Percentiles rank a stretch among this genome's conserved stretches.
These are phyloP conservation scores for Croton setiger DNA, from an alignment of 441 rosid species.

Conservation along the genomic window DNA sequence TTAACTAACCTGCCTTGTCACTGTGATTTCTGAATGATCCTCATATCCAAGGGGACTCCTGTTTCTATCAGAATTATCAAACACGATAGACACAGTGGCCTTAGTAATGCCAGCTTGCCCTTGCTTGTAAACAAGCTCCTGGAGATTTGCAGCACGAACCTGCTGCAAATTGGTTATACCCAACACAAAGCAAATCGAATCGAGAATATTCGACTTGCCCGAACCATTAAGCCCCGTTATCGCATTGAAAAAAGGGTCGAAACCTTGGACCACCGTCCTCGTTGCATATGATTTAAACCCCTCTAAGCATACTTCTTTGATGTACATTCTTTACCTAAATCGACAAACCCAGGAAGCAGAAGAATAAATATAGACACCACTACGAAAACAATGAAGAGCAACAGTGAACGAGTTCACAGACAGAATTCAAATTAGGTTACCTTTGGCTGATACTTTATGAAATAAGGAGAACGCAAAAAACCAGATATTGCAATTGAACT, in stretches of 20 bases:
- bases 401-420: neutral
- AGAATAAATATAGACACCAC: neutral
- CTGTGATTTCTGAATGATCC: conserved; percentile 80
- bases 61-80: conserved; percentile 73
- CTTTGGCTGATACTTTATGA: neutral
- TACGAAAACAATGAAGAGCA: neutral
- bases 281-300: conserved; percentile 98
- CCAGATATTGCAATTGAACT: neutral
- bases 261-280: conserved; percentile 84
- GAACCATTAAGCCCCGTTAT: conserved; percentile 96
- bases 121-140: conserved; percentile 98
- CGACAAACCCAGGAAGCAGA: neutral
- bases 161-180: conserved; percentile 98
- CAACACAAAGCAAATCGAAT: conserved; percentile 92
- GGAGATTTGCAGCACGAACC: conserved; percentile 94
- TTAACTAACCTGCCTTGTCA: conserved; percentile 75
- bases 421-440: neutral
- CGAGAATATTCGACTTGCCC: conserved; percentile 96
- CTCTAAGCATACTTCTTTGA: conserved; percentile 86
- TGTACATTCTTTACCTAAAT: conserved; percentile 44
- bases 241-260: conserved; percentile 91
- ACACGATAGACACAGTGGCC: conserved; percentile 86
- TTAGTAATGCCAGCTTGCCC: conserved; percentile 99
- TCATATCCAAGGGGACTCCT: conserved; percentile 91
- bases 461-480: neutral